Evolutionary conservation across 805 yeast species (phyloP).

Genomic region (Candida mattraensis): DNA sequence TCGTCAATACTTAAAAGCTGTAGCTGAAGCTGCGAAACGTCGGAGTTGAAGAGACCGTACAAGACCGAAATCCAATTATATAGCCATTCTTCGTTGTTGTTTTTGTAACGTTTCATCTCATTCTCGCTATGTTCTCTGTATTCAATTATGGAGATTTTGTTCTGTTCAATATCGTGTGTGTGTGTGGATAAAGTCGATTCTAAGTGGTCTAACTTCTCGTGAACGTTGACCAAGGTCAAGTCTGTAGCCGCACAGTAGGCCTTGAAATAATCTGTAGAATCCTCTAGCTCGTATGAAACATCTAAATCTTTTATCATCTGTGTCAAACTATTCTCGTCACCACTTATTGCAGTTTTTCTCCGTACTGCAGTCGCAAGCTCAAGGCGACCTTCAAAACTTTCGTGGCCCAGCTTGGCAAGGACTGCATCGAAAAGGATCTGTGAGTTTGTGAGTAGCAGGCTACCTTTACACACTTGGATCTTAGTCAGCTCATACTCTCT

Average conservation of each 20-base stretch:
- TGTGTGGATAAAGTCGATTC: conserved; percentile 10
- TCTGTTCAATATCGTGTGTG: conserved; percentile 11
- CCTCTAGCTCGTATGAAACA: conserved; percentile 1
- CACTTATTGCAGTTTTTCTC: conserved; percentile 9
- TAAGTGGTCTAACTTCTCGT: conserved; percentile 17
- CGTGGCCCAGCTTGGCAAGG: conserved; percentile 26
- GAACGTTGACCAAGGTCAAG: conserved; percentile 20
- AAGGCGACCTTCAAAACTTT: conserved; percentile 19
- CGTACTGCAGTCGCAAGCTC: conserved; percentile 17
- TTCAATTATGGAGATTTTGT: conserved; percentile 9
- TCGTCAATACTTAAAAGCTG: conserved; percentile 28
- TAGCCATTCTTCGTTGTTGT: conserved; percentile 23
- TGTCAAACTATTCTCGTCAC: conserved; percentile 6
- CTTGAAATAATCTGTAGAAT: conserved; percentile 13
- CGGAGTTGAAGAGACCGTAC: conserved; percentile 29
- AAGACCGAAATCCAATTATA: conserved; percentile 31
- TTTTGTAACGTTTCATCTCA: conserved; percentile 13
- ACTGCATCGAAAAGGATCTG: conserved; percentile 31
- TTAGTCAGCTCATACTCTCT: conserved; percentile 21
- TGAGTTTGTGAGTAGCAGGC: conserved; percentile 25
- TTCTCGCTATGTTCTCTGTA: conserved; percentile 9
- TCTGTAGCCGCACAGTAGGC: conserved; percentile 23
- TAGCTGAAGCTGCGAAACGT: conserved; percentile 24
- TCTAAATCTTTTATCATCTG: conserved; percentile 15
- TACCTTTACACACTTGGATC: conserved; percentile 29